phyloP scores from a whole-genome alignment of 2,329 filamentous ascomycete genomes.

The Pestalotiopsis sp. region DNA sequence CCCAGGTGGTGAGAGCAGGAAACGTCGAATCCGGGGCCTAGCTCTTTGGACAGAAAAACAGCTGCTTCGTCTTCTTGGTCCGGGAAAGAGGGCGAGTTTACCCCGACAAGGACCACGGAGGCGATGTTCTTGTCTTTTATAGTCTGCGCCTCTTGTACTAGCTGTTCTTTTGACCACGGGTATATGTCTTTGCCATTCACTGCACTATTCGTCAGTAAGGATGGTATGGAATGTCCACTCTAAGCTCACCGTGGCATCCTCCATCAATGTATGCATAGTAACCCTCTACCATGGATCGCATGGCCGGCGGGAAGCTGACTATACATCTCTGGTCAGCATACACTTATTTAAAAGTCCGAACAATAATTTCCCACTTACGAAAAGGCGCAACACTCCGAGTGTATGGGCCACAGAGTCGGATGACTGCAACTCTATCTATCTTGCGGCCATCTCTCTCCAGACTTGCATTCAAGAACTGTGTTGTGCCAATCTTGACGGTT shows the following conservation, averaged over 20 bases:
- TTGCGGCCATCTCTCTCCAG: conserved; percentile 53
- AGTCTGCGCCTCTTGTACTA: background rate
- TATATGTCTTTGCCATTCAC: background rate
- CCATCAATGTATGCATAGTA: background rate
- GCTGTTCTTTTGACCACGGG: background rate
- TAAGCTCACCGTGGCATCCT: background rate
- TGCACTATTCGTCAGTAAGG: background rate
- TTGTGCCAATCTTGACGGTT: conserved; percentile 56
- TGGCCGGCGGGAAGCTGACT: background rate
- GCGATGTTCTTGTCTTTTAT: background rate
- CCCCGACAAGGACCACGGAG: background rate
- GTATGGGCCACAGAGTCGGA: conserved; percentile 55
- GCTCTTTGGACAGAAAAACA: background rate
- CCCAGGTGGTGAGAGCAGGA: conserved; percentile 55
- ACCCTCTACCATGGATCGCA: background rate
- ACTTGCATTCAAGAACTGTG: conserved; percentile 62
- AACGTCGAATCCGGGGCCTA: conserved; percentile 41
- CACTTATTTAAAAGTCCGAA: background rate
- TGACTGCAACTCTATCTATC: conserved; percentile 53
- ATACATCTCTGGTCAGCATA: background rate
- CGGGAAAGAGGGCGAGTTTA: background rate
- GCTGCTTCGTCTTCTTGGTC: background rate
- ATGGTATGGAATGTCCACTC: background rate
- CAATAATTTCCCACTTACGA: background rate
- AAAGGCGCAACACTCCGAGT: background rate